These are phyloP conservation scores for Pyrus hybrid DNA, from an alignment of 331 rosid species.

Conservation along the genomic window DNA sequence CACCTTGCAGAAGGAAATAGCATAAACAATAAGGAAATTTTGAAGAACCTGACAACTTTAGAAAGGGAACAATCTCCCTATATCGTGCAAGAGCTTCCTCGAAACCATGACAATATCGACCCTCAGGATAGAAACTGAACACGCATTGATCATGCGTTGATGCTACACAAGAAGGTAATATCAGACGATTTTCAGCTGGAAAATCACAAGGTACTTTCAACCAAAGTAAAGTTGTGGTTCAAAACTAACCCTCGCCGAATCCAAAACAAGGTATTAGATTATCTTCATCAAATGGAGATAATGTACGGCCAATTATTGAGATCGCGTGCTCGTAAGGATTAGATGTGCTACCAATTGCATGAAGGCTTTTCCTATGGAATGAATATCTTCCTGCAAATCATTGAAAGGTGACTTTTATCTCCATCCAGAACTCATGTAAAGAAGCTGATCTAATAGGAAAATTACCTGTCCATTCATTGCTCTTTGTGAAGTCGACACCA, in stretches of 20 bases:
- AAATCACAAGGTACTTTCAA: not conserved
- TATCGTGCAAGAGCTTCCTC: constrained; percentile 82
- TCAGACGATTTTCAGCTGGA: constrained; percentile 10
- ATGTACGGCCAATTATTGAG: constrained; percentile 75
- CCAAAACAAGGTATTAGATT: constrained; percentile 92
- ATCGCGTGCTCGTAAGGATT: constrained; percentile 98
- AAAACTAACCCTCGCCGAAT: constrained; percentile 82
- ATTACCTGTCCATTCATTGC: constrained; percentile 98
- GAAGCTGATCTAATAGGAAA: not conserved
- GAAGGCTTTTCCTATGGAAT: constrained; percentile 77
- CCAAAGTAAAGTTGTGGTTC: not conserved
- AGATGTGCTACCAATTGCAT: constrained; percentile 49
- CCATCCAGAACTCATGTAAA: not conserved
- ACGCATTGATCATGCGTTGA: constrained; percentile 65
- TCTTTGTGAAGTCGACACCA: constrained; percentile 93
- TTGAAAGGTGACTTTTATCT: constrained; percentile 9
- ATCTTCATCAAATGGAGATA: constrained; percentile 93
- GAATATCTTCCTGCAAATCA: constrained; percentile 58
- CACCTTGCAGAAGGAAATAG: not conserved
- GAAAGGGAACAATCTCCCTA: constrained; percentile 63
- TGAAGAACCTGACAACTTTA: constrained; percentile 65
- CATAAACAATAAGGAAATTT: not conserved
- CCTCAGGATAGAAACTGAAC: constrained; percentile 57
- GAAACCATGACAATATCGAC: constrained; percentile 62
- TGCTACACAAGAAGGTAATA: constrained; percentile 43